Evolutionary conservation across 139 green algal genomes (phyloP).

Genomic region (Yamagishiella unicocca): DNA sequence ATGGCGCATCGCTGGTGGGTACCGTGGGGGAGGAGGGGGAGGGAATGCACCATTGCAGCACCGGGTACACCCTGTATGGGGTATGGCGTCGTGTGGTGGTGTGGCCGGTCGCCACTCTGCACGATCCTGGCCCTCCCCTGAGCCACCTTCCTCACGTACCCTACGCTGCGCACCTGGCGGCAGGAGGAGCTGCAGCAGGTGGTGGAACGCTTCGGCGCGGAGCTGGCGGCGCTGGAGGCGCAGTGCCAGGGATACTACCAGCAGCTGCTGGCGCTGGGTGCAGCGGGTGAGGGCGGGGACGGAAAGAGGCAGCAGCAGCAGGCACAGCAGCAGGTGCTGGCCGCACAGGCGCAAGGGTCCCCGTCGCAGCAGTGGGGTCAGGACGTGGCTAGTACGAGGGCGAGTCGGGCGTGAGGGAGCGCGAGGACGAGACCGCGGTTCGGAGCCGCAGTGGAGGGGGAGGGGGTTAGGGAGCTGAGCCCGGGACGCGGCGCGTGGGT

Average conservation of each 20-base stretch:
- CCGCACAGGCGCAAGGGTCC: no score
- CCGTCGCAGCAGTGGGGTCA: no score
- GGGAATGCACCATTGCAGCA: background rate
- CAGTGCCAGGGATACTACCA: conserved; percentile 28
- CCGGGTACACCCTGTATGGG: background rate
- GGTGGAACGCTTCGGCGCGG: conserved; percentile 17
- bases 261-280: conserved; percentile 12
- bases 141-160: background rate
- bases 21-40: background rate
- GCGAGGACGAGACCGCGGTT: no score
- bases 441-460: no score
- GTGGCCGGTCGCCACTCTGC: background rate
- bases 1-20: background rate
- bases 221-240: conserved; percentile 35
- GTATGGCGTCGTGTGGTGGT: background rate
- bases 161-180: no score
- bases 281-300: no score
- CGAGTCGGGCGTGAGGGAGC: no score
- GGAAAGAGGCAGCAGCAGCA: no score
- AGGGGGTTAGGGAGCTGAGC: no score
- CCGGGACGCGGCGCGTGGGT: no score
- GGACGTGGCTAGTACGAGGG: no score
- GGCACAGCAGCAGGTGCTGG: no score
- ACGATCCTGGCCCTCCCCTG: background rate
- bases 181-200: conserved; percentile 44